A percentile compares a stretch with the other conserved stretches of the same genome.
These are phyloP conservation scores for Xylariaceae sp. DNA, from an alignment of 2,329 filamentous ascomycete species.

Conservation along the genomic window DNA sequence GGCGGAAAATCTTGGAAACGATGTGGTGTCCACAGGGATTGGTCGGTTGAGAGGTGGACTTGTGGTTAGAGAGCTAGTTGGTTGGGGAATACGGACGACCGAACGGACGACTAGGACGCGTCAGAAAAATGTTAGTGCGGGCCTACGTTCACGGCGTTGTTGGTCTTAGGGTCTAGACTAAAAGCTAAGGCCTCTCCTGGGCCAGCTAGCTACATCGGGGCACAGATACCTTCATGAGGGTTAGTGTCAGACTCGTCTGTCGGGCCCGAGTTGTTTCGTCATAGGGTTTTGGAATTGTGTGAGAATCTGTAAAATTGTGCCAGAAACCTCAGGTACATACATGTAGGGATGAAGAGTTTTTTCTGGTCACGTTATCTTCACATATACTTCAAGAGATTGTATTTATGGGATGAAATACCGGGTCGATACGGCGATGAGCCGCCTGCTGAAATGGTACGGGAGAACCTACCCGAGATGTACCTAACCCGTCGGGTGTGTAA, in stretches of 20 bases:
- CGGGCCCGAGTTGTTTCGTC: conserved; percentile 4
- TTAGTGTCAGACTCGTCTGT: not conserved
- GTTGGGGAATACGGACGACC: not conserved
- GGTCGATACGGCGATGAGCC: not conserved
- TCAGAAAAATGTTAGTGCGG: conserved; percentile 8
- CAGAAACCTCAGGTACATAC: no score
- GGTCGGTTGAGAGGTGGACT: not conserved
- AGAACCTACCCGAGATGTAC: not conserved
- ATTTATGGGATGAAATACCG: not conserved
- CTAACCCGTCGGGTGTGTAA: not conserved
- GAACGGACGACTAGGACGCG: conserved; percentile 8
- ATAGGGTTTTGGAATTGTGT: conserved; percentile 15
- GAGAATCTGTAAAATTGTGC: conserved; percentile 10
- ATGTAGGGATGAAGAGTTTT: no score
- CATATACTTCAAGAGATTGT: no score
- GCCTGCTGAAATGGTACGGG: not conserved
- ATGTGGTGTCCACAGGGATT: conserved; percentile 7
- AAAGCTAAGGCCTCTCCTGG: not conserved
- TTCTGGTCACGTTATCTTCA: no score
- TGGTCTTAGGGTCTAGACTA: conserved; percentile 13
- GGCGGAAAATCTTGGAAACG: conserved; percentile 5
- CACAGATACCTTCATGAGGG: not conserved
- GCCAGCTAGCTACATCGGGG: no score
- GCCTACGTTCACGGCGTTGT: not conserved
- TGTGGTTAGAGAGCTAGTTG: not conserved